Conservation (phyloP, 192 early-diverging fungal genomes). For the Entomortierella lignicola region DNA sequence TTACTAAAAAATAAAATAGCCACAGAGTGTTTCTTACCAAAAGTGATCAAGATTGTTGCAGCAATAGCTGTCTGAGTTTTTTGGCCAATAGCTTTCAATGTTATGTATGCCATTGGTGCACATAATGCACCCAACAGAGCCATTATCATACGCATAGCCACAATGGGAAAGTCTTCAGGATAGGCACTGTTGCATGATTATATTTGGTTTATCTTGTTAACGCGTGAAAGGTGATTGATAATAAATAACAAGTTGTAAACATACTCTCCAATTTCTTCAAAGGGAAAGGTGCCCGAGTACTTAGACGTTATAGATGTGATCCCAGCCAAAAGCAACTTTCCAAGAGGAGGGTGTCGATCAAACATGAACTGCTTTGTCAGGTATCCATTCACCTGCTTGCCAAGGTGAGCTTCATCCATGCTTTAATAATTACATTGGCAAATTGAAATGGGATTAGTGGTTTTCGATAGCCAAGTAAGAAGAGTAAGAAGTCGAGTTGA, state of each 20-base stretch:
- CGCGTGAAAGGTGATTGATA: no score
- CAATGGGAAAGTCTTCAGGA: constrained; percentile 73
- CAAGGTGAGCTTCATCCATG: constrained; percentile 80
- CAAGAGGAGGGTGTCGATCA: constrained; percentile 55
- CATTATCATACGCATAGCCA: constrained; percentile 78
- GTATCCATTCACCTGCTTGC: constrained; percentile 76
- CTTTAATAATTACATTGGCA: no score
- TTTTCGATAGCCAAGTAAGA: no score
- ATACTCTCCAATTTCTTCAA: constrained; percentile 86
- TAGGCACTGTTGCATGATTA: not conserved
- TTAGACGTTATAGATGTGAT: constrained; percentile 72
- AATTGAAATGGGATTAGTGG: not conserved
- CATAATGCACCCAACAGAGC: constrained; percentile 82
- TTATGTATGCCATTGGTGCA: constrained; percentile 84
- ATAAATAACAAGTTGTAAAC: constrained; percentile 2
- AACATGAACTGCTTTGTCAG: constrained; percentile 74
- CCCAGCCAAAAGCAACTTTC: constrained; percentile 60
- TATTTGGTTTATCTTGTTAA: no score
- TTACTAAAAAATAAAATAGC: not conserved
- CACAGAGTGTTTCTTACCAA: constrained; percentile 63
- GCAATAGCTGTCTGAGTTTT: constrained; percentile 76
- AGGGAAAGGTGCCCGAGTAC: constrained; percentile 89
- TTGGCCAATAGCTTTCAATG: constrained; percentile 79
- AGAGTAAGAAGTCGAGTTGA: not conserved
- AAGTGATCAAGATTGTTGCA: constrained; percentile 78